Evolutionary conservation across 306 rosid species (phyloP).

Genomic region (Vigna unguiculata): DNA sequence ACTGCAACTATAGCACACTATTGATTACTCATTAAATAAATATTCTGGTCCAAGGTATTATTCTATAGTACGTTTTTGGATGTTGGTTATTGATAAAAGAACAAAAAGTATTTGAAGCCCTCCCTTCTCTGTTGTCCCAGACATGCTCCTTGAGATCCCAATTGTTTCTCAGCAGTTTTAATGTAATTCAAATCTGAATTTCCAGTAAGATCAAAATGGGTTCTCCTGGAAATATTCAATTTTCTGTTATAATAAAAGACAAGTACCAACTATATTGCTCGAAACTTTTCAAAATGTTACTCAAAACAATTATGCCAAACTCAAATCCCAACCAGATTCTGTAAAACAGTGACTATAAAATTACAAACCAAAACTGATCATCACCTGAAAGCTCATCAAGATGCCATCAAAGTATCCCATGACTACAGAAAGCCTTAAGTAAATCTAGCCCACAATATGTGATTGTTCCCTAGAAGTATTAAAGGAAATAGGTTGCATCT

Average conservation of each 20-base stretch:
- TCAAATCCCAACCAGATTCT: constrained; percentile 3
- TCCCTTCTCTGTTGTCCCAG: background rate
- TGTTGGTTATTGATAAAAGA: background rate
- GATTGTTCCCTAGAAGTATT: background rate
- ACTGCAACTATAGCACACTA: background rate
- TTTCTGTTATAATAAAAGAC: background rate
- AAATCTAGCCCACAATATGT: background rate
- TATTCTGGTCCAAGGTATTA: no score
- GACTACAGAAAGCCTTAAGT: background rate
- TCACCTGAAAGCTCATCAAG: background rate
- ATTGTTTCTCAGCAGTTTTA: background rate
- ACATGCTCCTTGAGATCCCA: background rate
- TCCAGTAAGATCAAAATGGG: background rate
- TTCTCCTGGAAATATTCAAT: constrained; percentile 5
- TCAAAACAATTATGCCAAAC: background rate
- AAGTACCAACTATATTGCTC: background rate
- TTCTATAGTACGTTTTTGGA: background rate
- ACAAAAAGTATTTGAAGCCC: background rate
- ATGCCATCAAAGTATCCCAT: background rate
- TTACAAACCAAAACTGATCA: constrained; percentile 9
- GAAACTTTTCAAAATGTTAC: background rate
- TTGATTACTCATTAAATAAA: no score
- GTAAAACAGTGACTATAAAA: background rate
- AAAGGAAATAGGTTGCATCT: constrained; percentile 17
- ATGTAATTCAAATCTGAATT: background rate